phyloP scores from a whole-genome alignment of 768 basidiomycete genomes.

The Gautieria morchelliformis region DNA sequence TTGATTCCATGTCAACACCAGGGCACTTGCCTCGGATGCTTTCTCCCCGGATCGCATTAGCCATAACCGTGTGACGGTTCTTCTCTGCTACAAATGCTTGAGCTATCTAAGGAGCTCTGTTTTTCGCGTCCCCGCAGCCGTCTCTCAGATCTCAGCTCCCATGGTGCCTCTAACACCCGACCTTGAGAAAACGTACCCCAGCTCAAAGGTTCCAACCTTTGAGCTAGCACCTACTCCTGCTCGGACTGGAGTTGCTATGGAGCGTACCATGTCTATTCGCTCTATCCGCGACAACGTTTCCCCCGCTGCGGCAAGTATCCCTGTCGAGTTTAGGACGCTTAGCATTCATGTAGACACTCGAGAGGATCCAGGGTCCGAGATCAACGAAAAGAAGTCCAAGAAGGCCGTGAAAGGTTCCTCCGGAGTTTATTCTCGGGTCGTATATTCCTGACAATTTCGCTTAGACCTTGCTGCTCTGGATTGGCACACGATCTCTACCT shows the following conservation, averaged over 20 bases:
- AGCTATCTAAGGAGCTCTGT: too few species aligned
- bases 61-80: too few species aligned
- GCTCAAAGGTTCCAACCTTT: not conserved
- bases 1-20: too few species aligned
- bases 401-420: not conserved
- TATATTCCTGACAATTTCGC: not conserved
- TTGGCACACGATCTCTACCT: slow-evolving; percentile 35
- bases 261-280: slow-evolving; percentile 6
- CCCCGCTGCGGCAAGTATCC: slow-evolving; percentile 6
- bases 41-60: too few species aligned
- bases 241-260: not conserved
- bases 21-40: too few species aligned
- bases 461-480: slow-evolving; percentile 33
- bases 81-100: too few species aligned
- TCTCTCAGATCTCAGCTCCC: too few species aligned
- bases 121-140: too few species aligned
- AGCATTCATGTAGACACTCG: slow-evolving; percentile 19
- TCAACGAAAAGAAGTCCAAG: slow-evolving; percentile 1
- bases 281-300: slow-evolving; percentile 1
- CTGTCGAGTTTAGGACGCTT: slow-evolving; percentile 20
- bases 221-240: not conserved
- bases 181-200: too few species aligned
- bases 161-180: too few species aligned
- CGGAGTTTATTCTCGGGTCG: not conserved
- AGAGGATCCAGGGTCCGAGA: not conserved